Evolutionary conservation across 441 rosid species (phyloP).

Genomic region (Gossypium schwendimanii): DNA sequence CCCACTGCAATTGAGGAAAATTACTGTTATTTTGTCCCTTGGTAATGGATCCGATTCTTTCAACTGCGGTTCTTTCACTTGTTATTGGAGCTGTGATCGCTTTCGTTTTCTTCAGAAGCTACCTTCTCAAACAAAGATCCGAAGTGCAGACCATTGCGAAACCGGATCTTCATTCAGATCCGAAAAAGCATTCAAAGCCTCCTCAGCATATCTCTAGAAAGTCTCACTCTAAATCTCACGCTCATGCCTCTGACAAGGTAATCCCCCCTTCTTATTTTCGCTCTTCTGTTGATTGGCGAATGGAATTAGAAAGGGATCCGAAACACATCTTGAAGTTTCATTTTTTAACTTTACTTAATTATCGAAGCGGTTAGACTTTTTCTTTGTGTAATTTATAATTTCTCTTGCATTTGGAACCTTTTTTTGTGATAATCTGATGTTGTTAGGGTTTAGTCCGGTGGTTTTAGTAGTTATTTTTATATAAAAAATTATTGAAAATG

Average conservation of each 20-base stretch:
- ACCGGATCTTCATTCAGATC: conserved; percentile 52
- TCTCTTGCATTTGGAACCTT: background rate
- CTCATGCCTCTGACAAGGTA: conserved; percentile 74
- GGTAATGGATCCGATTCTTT: conserved; percentile 56
- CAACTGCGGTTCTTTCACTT: conserved; percentile 39
- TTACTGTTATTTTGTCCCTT: background rate
- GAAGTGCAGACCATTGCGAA: conserved; percentile 64
- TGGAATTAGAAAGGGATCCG: background rate
- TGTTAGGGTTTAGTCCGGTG: background rate
- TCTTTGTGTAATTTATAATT: background rate
- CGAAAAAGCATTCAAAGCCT: conserved; percentile 47
- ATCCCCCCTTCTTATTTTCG: background rate
- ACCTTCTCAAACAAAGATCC: conserved; percentile 64
- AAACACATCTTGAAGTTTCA: background rate
- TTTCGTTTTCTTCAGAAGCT: conserved; percentile 62
- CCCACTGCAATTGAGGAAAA: background rate
- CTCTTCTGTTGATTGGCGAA: background rate
- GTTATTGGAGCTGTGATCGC: conserved; percentile 61
- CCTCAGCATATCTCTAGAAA: conserved; percentile 39
- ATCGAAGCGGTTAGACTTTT: background rate
- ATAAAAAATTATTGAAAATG: background rate
- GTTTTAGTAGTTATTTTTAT: background rate
- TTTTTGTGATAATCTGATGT: background rate
- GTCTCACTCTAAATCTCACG: conserved; percentile 51
- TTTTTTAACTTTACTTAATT: background rate